These are phyloP conservation scores for Bolboschoenoplectus hybrid DNA, from an alignment of 202 grass and related monocot species.

Conservation along the genomic window DNA sequence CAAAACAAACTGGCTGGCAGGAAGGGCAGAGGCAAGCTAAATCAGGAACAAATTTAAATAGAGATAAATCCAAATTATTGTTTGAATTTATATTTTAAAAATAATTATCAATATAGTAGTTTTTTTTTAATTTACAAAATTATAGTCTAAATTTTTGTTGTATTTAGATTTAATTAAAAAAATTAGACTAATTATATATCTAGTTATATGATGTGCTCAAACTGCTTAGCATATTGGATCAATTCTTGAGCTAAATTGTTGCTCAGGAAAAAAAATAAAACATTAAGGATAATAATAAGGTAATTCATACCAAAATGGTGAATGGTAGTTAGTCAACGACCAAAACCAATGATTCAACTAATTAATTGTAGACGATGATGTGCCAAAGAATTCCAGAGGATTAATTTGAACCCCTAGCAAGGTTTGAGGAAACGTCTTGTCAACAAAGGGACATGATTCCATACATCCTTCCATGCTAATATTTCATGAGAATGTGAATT, in stretches of 20 bases:
- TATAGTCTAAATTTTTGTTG: too few relatives aligned
- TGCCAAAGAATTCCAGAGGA: neutral
- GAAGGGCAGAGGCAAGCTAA: neutral
- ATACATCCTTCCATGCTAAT: neutral
- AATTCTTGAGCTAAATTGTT: neutral
- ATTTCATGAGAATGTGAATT: neutral
- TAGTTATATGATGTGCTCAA: too few relatives aligned
- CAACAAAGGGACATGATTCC: neutral
- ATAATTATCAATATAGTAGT: too few relatives aligned
- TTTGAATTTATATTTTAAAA: too few relatives aligned
- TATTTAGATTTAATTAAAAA: too few relatives aligned
- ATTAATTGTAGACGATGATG: neutral
- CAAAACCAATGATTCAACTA: neutral
- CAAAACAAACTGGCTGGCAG: neutral
- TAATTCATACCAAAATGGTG: neutral
- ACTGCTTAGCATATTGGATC: too few relatives aligned
- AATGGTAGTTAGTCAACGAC: too few relatives aligned
- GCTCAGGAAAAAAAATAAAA: neutral
- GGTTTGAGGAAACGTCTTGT: neutral
- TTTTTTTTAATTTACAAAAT: too few relatives aligned
- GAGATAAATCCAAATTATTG: too few relatives aligned
- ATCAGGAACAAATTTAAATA: neutral
- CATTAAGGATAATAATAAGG: neutral
- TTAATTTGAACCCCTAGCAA: neutral
- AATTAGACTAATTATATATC: too few relatives aligned